Base-by-base conservation (phyloP, 2,329 filamentous ascomycete species). In the Arachnopeziza araneosa region DNA sequence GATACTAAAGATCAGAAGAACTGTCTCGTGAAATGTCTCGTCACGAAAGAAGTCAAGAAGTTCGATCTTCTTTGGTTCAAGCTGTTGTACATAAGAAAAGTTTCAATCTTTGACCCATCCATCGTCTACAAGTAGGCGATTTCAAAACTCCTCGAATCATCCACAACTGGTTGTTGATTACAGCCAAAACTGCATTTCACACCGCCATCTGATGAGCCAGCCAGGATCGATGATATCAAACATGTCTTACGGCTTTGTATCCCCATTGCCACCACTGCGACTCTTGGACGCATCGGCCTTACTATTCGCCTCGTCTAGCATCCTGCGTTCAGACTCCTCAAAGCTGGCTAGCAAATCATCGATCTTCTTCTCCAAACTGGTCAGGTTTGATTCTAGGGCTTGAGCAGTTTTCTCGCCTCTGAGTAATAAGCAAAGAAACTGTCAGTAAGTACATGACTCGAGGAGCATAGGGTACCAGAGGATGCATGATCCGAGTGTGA, bases 361-460 rank as follows among this genome's bases (percentile, higher is more conserved):
- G n/a, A 85, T 76, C 68, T 79, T 83, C 67, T 73, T 75, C 71
- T 85, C 82, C 22, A 85, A 75, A 36, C 68, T 78, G 9, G 76
- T 75, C 55, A 85, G 75, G 64, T 80, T 80, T 1, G 77, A 74
- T 68, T 85, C 83, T 21, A 85, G 77, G 30, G 76, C 76, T 12
- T 77, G 69, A 50, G 82, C 82, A 3, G 82, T 74, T 65, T 82
- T 78, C 62, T 85, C 83, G 65, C 82, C 83, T 57, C 69, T 70
- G 59, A 14, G 14, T 12, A 23, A 21, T 19, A 23, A n/a, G 9
- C 10, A 30, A 21, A 54, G 52, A 23, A 36, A 54, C 5, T 7
- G 26, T 55, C 24, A 57, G 55, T 52, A 22, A 54, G 48, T 22
- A 36, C 26, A 48, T 36, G 52, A 32, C 32, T 51, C 55, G 50